Conservation (phyloP, 768 basidiomycete genomes). For the Tubosaeta sp. region DNA sequence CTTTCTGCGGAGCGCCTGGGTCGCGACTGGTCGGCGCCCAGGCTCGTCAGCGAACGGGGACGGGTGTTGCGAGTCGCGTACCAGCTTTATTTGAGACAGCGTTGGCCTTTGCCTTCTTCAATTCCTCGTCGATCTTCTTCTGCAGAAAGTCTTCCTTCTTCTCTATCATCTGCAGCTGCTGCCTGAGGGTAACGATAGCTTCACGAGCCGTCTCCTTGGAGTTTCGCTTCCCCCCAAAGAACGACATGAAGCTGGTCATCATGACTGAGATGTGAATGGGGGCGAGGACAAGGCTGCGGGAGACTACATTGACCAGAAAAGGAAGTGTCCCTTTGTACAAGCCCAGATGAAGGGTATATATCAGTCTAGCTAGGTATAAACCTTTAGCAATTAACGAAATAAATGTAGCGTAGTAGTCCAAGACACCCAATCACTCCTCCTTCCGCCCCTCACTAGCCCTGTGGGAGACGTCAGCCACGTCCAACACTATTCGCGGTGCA, state of each 20-base stretch:
- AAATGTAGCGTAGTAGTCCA: slow-evolving; percentile 24
- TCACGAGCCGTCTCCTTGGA: slow-evolving; percentile 83
- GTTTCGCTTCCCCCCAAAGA: slow-evolving; percentile 81
- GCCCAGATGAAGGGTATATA: slow-evolving; percentile 27
- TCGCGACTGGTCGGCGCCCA: slow-evolving; percentile 57
- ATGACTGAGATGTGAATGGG: slow-evolving; percentile 30
- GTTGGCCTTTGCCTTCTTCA: slow-evolving; percentile 87
- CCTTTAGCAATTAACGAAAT: slow-evolving; percentile 21
- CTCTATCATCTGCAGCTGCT: slow-evolving; percentile 95
- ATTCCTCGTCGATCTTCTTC: slow-evolving; percentile 95
- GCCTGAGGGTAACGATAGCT: slow-evolving; percentile 88
- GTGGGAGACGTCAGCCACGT: slow-evolving; percentile 8
- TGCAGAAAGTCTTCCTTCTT: slow-evolving; percentile 98
- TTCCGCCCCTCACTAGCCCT: slow-evolving; percentile 21
- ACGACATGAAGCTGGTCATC: slow-evolving; percentile 82
- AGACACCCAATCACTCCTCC: slow-evolving; percentile 20
- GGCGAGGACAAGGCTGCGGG: slow-evolving; percentile 4
- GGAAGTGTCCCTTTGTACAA: slow-evolving; percentile 19
- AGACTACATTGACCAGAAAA: slow-evolving; percentile 21
- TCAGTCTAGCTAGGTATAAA: slow-evolving; percentile 20
- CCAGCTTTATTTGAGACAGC: slow-evolving; percentile 91
- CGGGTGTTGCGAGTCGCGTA: slow-evolving; percentile 38
- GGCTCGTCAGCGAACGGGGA: slow-evolving; percentile 6
- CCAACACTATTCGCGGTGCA: neutral
- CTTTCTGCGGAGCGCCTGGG: slow-evolving; percentile 88